Evolutionary conservation across 2,329 filamentous ascomycete genomes (phyloP), one percentile per base, ranked within the genome.

Genomic region (Paradendryphiella salina): DNA sequence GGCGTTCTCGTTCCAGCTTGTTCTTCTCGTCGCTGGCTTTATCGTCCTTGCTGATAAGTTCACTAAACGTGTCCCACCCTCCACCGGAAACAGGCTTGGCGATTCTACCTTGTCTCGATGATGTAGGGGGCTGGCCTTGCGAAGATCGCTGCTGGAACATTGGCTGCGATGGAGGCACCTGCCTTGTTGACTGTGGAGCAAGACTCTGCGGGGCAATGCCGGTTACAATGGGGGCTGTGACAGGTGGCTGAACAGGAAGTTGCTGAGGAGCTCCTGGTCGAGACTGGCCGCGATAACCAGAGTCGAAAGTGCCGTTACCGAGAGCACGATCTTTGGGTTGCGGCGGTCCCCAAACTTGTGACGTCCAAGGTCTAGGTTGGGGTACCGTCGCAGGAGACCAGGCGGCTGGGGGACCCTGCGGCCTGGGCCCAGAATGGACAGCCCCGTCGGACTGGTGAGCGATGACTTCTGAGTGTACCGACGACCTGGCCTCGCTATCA

Each of bases 271-370:
- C 23, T 32, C 58, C 47, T 18, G 67, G 70, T 40, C 77, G 70
- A 44, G 76, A 75, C 10, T 80, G 73, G 14, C 79, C 69, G 36
- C 77, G 76, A 21, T 87, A 77, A 59, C 85, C 83, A 10, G 83
- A 79, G 49, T 82, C 84, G 64, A 92, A 92, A 0, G 87, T 90
- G 35, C 88, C 88, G 68, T 92, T 92, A 3, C 88, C 88, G 15
- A 92, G 83, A 9, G 83, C 85, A 46, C 85, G 81, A 59, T 89
- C 85, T 61, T 82, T 86, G 46, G 84, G 52, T 51, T 67, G 83
- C n/a, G 85, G 86, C 35, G 87, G 84, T 14, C 85, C 88, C 88
- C 88, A 92, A 14, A 91, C 86, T 65, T 87, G 89, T 39, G 65
- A 66, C 21, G 61, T 63, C 69, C 69, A 71, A 46, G 60, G 52